These are phyloP conservation scores for Cladorrhinum sp. DNA, from an alignment of 2,329 filamentous ascomycete genomes.

Conservation along the genomic window DNA sequence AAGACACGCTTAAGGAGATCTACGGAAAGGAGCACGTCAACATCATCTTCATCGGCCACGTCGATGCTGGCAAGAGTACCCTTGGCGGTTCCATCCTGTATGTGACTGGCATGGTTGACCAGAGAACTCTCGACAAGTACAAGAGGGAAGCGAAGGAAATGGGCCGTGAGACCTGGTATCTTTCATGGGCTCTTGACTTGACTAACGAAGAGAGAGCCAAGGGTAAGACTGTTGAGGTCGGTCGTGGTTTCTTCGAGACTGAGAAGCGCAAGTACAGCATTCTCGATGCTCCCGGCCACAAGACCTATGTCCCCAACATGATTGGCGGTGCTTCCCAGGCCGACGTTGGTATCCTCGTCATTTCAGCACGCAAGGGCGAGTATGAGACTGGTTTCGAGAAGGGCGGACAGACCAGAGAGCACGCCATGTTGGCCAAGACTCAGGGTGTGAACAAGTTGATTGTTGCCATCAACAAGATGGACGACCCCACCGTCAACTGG, in stretches of 20 bases:
- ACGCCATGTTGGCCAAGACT: constrained; percentile 96
- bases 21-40: constrained; percentile 94
- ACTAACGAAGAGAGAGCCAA: constrained; percentile 95
- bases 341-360: constrained; percentile 92
- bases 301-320: constrained; percentile 98
- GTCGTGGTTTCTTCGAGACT: constrained; percentile 93
- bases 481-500: constrained; percentile 95
- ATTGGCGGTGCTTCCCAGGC: constrained; percentile 92
- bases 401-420: constrained; percentile 94
- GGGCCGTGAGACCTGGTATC: constrained; percentile 96
- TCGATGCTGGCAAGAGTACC: constrained; percentile 97
- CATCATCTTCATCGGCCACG: constrained; percentile 67
- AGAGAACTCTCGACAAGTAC: constrained; percentile 97
- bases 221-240: constrained; percentile 97
- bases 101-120: constrained; percentile 97
- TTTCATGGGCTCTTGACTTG: constrained; percentile 96
- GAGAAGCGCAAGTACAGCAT: constrained; percentile 96
- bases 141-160: constrained; percentile 94
- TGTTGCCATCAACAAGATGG: constrained; percentile 99
- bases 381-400: constrained; percentile 98
- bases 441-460: constrained; percentile 97
- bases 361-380: constrained; percentile 94
- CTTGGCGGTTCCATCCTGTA: constrained; percentile 91
- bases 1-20: constrained; percentile 81
- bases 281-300: constrained; percentile 93